Base-by-base conservation (phyloP, 2,329 filamentous ascomycete genomes). In the Celoporthe dispersa region DNA sequence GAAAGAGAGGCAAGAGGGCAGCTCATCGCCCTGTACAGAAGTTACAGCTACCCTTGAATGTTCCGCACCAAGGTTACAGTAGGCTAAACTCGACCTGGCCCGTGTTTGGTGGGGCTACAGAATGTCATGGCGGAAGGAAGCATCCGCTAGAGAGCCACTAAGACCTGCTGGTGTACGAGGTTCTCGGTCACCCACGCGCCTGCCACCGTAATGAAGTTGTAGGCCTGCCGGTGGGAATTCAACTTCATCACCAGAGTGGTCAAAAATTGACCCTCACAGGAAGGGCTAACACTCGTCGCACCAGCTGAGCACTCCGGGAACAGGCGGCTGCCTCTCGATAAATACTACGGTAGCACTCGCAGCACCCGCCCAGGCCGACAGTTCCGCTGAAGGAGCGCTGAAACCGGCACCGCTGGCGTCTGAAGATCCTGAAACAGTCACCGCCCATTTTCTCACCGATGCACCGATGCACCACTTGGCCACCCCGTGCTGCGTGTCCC, bases 371-470 rank as follows among this genome's bases (percentile, higher is more conserved):
- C 12, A 41, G n/a, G 7, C 28, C 28, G 31, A 33, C 35, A 39
- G 53, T 48, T 16, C 19, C 41, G 59, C 61, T 64, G 66, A 66
- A n/a, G 25, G 61, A n/a, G 14, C 9, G 66, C 48, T 68, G 69
- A 71, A 71, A 71, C 69, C 61, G 55, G 64, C 55, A 55, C 37
- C 57, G 37, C 28, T 28, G 16, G 44, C 66, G 63, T 71, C 69
- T 65, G 69, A 71, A 66, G 57, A 71, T 71, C 55, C 69, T 71
- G 69, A 71, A 71, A 71, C 69, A 51, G 62, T 55, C 55, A 53
- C 55, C 66, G 64, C 51, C n/a, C 60, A 28, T n/a, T 53, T 57
- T 53, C 37, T 37, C 61, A 37, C 57, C 19, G 33, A 33, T 14
- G 35, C 37, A 63, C 60, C 25, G 16, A 44, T 28, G 25, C n/a